Percentiles rank a stretch among this genome's conserved stretches.
phyloP scores from a whole-genome alignment of 306 rosid genomes.

The Luffa aegyptiaca region DNA sequence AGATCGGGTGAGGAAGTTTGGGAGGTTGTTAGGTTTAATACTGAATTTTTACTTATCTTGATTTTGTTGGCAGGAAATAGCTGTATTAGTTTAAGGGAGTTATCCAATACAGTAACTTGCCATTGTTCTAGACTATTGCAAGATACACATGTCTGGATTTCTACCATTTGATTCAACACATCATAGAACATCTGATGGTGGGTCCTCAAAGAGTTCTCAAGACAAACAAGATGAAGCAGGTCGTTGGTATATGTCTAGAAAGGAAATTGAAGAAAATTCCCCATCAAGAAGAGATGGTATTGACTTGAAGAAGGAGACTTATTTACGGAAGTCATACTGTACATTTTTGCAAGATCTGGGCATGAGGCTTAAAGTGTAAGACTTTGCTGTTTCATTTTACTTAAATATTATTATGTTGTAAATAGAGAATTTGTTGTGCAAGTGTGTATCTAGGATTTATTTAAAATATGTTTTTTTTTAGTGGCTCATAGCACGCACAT shows the following conservation, averaged over 20 bases:
- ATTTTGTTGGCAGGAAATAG: constrained; percentile 3
- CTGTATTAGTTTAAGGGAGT: background rate
- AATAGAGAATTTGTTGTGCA: background rate
- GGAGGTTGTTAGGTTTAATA: too few species aligned
- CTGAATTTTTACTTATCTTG: background rate
- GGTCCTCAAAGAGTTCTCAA: constrained; percentile 20
- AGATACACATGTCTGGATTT: constrained; percentile 30
- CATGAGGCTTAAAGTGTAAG: constrained; percentile 98
- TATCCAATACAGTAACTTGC: background rate
- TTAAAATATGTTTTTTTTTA: background rate
- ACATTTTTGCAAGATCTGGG: constrained; percentile 93
- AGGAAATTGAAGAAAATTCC: constrained; percentile 82
- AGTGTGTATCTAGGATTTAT: background rate
- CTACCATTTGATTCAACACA: constrained; percentile 29
- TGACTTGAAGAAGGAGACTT: constrained; percentile 89
- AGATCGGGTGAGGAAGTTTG: too few species aligned
- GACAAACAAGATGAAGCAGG: constrained; percentile 35
- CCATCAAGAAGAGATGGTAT: constrained; percentile 82
- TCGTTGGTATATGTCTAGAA: constrained; percentile 72
- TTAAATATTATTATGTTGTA: background rate
- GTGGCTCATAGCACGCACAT: background rate
- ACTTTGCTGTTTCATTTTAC: background rate
- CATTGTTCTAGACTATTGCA: background rate
- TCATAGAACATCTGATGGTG: constrained; percentile 32
- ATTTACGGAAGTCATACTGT: constrained; percentile 89